Conservation (phyloP, 495 filamentous ascomycete genomes). For the Chlorociboria aeruginascens region DNA sequence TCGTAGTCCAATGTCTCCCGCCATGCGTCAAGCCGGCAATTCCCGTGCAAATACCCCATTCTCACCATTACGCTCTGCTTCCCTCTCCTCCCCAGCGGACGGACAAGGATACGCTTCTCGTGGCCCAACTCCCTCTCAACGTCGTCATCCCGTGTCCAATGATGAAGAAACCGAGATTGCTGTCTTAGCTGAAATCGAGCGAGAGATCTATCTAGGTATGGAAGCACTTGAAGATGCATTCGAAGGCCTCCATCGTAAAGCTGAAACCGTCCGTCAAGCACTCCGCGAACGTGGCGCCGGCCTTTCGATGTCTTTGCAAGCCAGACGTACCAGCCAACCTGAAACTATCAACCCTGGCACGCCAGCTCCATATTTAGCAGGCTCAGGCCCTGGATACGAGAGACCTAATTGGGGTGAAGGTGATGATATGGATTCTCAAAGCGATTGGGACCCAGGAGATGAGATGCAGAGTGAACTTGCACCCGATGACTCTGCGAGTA, state of each 20-base stretch:
- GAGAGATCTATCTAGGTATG: slow-evolving; percentile 87
- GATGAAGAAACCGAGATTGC: slow-evolving; percentile 94
- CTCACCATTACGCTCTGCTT: slow-evolving; percentile 14
- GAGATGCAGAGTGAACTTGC: slow-evolving; percentile 58
- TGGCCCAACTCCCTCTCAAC: slow-evolving; percentile 26
- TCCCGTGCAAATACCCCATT: slow-evolving; percentile 19
- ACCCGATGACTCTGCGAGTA: slow-evolving; percentile 69
- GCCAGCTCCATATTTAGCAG: slow-evolving; percentile 7
- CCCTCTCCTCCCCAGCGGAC: slow-evolving; percentile 28
- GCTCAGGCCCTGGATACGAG: slow-evolving; percentile 16
- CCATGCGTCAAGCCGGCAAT: slow-evolving; percentile 1
- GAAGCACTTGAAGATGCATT: slow-evolving; percentile 92
- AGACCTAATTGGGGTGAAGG: slow-evolving; percentile 18
- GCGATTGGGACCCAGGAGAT: slow-evolving; percentile 54
- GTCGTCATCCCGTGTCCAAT: slow-evolving; percentile 53
- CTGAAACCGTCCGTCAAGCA: slow-evolving; percentile 66
- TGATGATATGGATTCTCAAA: slow-evolving; percentile 35
- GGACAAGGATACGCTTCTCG: slow-evolving; percentile 25
- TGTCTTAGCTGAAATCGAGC: slow-evolving; percentile 78
- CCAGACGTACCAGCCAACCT: slow-evolving; percentile 37
- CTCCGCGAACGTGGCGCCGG: slow-evolving; percentile 72
- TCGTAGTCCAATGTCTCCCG: slow-evolving; percentile 17
- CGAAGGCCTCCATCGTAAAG: slow-evolving; percentile 76
- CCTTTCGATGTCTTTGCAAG: slow-evolving; percentile 64
- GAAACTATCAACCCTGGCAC: slow-evolving; percentile 12